Evolutionary conservation across 1,139 yeast genomes (phyloP).

Genomic region (Yamadazyma triangularis): DNA sequence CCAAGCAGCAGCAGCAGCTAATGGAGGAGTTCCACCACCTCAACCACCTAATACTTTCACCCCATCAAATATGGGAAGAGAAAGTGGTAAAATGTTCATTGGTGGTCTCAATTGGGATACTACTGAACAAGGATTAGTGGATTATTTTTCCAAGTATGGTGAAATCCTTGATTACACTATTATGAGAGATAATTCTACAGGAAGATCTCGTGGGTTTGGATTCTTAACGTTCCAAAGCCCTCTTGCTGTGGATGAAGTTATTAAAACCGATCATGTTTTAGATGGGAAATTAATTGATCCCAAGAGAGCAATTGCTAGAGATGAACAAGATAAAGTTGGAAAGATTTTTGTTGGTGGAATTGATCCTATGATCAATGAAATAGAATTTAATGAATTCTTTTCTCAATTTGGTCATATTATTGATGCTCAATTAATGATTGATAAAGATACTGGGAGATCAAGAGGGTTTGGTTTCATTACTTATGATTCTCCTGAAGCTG

Average conservation of each 20-base stretch:
- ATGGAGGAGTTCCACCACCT: conserved; percentile 9
- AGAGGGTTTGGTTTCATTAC: conserved; percentile 98
- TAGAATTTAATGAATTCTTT: conserved; percentile 84
- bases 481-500: conserved; percentile 93
- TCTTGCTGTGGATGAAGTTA: conserved; percentile 79
- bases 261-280: conserved; percentile 80
- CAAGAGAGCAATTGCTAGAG: conserved; percentile 95
- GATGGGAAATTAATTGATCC: conserved; percentile 99
- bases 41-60: conserved; percentile 10
- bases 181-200: conserved; percentile 88
- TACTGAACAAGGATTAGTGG: conserved; percentile 76
- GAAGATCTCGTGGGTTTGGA: conserved; percentile 96
- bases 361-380: conserved; percentile 91
- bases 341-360: conserved; percentile 98
- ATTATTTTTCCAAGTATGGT: conserved; percentile 86
- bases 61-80: conserved; percentile 37
- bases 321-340: conserved; percentile 96
- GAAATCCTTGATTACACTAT: conserved; percentile 86
- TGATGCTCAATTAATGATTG: conserved; percentile 97
- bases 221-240: conserved; percentile 86
- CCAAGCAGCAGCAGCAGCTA: conserved; percentile 2
- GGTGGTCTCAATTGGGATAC: conserved; percentile 99
- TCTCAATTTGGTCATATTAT: conserved; percentile 89
- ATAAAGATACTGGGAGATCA: conserved; percentile 95
- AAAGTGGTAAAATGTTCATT: conserved; percentile 88